Conservation (phyloP, 2,329 filamentous ascomycete species). For the Trichoderma koningii region DNA sequence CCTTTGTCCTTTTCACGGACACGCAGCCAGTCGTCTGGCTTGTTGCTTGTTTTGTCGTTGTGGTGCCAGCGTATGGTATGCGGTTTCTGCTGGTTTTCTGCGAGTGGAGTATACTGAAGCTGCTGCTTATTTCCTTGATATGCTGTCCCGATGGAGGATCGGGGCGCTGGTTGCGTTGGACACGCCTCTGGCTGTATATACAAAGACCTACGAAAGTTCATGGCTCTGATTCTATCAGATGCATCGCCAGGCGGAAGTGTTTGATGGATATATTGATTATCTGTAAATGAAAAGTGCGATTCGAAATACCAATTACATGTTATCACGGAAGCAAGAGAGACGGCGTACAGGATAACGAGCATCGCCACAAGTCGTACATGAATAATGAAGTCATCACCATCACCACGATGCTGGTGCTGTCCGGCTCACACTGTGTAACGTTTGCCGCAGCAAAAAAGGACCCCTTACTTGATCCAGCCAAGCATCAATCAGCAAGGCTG, state of each 20-base stretch:
- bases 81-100: slow-evolving; percentile 1
- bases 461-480: slow-evolving; percentile 10
- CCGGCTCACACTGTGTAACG: slow-evolving; percentile 25
- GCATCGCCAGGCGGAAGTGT: no score
- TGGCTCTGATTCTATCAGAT: no score
- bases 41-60: neutral
- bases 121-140: neutral
- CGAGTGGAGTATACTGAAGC: neutral
- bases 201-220: slow-evolving; percentile 12
- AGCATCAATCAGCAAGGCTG: neutral
- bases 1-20: neutral
- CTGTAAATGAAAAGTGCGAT: no score
- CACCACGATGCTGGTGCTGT: neutral
- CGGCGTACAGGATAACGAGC: neutral
- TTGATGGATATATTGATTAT: no score
- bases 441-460: neutral
- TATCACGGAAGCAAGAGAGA: no score
- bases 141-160: neutral
- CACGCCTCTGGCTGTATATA: neutral
- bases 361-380: no score
- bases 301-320: no score
- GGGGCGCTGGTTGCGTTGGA: neutral
- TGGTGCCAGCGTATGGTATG: slow-evolving; percentile 6
- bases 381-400: slow-evolving; percentile 17
- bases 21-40: neutral